Percentiles rank a stretch among this genome's conserved stretches.
Conservation (phyloP, 768 basidiomycete species). For the Artomyces pyxidatus region DNA sequence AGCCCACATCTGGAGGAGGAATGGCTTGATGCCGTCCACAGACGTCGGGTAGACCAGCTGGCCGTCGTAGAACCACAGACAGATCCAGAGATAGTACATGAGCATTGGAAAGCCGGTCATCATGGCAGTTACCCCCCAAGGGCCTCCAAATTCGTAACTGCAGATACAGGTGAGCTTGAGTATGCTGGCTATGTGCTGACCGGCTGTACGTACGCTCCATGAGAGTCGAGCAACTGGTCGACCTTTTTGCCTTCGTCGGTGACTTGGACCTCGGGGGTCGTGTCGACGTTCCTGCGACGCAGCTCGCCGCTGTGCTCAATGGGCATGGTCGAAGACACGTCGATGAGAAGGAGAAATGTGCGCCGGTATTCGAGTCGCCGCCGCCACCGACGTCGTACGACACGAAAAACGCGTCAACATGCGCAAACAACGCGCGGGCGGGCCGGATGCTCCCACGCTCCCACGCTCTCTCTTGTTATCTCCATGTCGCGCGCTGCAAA, state of each 20-base stretch:
- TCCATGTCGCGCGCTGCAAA: slow-evolving; percentile 65
- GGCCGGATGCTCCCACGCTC: too few relatives aligned
- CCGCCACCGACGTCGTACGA: slow-evolving; percentile 2
- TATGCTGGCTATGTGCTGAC: slow-evolving; percentile 24
- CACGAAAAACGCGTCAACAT: background rate
- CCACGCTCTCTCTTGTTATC: too few relatives aligned
- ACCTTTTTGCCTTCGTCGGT: slow-evolving; percentile 67
- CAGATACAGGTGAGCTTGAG: slow-evolving; percentile 7
- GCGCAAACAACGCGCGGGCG: slow-evolving; percentile 5
- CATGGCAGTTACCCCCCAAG: slow-evolving; percentile 83
- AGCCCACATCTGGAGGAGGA: slow-evolving; percentile 75
- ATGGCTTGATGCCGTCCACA: slow-evolving; percentile 64
- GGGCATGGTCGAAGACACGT: slow-evolving; percentile 14
- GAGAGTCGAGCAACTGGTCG: slow-evolving; percentile 57
- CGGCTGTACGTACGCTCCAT: slow-evolving; percentile 28
- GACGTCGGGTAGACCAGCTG: slow-evolving; percentile 63
- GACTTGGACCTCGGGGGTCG: slow-evolving; percentile 29
- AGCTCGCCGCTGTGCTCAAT: slow-evolving; percentile 13
- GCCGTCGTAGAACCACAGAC: slow-evolving; percentile 94
- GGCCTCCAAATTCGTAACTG: slow-evolving; percentile 96
- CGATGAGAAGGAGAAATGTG: background rate
- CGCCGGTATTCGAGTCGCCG: background rate
- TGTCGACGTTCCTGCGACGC: slow-evolving; percentile 19
- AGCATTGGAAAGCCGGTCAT: slow-evolving; percentile 91
- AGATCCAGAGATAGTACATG: slow-evolving; percentile 99